phyloP scores from a whole-genome alignment of 2,329 filamentous ascomycete genomes.

The Fusarium sp. region DNA sequence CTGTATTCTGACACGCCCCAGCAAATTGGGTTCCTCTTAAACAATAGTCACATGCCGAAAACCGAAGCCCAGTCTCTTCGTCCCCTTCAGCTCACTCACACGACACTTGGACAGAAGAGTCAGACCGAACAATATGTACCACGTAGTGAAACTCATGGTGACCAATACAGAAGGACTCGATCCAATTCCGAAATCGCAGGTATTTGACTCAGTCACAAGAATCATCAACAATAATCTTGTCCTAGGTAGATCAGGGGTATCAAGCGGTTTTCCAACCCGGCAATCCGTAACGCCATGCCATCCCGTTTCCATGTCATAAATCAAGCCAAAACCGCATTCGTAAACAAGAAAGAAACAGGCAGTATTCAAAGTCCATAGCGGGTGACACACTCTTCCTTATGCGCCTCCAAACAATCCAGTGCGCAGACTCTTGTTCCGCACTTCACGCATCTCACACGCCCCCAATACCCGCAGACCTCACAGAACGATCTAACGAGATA shows the following conservation, averaged over 20 bases:
- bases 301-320: background rate
- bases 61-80: background rate
- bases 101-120: background rate
- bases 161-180: background rate
- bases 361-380: constrained; percentile 61
- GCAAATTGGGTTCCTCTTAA: background rate
- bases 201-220: background rate
- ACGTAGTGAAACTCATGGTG: background rate
- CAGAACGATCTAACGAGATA: constrained; percentile 74
- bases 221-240: background rate
- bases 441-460: constrained; percentile 76
- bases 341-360: background rate
- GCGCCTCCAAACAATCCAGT: constrained; percentile 75
- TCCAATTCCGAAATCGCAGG: background rate
- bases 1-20: background rate
- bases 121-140: background rate
- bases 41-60: background rate
- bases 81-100: background rate
- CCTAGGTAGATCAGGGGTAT: constrained; percentile 34
- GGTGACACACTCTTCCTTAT: constrained; percentile 75
- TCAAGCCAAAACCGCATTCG: background rate
- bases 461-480: constrained; percentile 85
- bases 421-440: constrained; percentile 83
- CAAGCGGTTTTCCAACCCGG: constrained; percentile 30
- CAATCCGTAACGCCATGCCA: constrained; percentile 33